Base-by-base conservation (phyloP, 306 rosid species). In the Elaeagnus macrophylla region DNA sequence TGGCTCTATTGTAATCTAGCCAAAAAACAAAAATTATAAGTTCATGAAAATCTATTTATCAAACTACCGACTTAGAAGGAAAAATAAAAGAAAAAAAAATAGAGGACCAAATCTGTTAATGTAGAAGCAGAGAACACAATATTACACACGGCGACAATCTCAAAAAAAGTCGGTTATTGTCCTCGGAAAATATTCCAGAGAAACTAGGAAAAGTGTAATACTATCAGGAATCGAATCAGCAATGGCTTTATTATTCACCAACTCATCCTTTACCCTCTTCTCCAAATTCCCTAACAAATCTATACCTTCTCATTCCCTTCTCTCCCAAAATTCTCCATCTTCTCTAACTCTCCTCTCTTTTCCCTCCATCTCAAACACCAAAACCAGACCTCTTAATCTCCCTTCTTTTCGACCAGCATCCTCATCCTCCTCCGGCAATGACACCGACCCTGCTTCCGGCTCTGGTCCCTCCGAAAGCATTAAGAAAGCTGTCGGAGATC, bases 311-410 rank as follows among this genome's bases (percentile, higher is more conserved):
- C 50, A 8, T 8, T 46, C 50, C 5, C 7, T 46, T 11, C 50
- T 46, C 9, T 46, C 7, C 16, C 2, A 9, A 46, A 12, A 7
- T n/a, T 18, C 50, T 13, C 16, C 50, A 13, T 46, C 50, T 46
- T 46, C 50, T 46, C 16, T 5, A 19, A 15, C 17, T 9, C 17
- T 10, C 10, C 20, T 10, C 8, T 9, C 19, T n/a, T 7, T 12
- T 8, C 20, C 25, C 15, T 12, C 20, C 51, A 13, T 13, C 1
- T 10, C n/a, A n/a, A 48, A 9, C 15, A 7, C 9, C 51, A 48
- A 8, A n/a, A 3, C 15, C 15, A 37, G 12, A 44, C 35, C 32
- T 25, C 81, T 85, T 89, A 75, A 89, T 62, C 70, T 77, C 9
- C 48, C 66, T 58, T 54, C 59, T 68, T 17, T 60, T n/a, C 0